Base-by-base conservation (phyloP, 148 eudicot genomes). In the Rhododendron vialii region DNA sequence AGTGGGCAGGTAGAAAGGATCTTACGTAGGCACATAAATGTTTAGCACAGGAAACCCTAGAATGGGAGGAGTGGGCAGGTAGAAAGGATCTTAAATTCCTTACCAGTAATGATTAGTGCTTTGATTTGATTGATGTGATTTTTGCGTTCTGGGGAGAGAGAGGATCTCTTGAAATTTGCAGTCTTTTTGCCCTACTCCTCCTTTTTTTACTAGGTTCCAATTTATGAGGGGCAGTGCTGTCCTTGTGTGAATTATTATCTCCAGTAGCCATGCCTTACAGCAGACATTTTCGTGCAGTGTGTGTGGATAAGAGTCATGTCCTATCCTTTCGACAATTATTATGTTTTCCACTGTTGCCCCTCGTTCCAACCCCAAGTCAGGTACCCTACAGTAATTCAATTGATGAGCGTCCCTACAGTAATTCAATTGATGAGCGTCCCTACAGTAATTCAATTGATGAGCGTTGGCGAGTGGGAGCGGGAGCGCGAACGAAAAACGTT, bases 21-120 rank as follows among this genome's bases (percentile, higher is more conserved):
- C 83, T 63, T 45, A 26, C n/a, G 30, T 30, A 38, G 5, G 41
- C 5, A 38, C 41, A 38, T 41, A 41, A 41, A 5, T 6, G 6
- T 41, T 0, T 6, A 0, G 7, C 7, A 41, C 7, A 41, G 7
- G 7, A 41, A 5, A 6, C 45, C 5, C 28, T 9, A 67, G 13
- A 78, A n/a, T 26, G 82, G 82, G 14, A 6, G 59, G 59, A 26
- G 13, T 10, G 9, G 35, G 45, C 6, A 6, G 80, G 15, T 45
- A 24, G 5, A 11, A 20, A 10, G 80, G 24, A 78, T 78, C 83
- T 65, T 45, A 26, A 69, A 69, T 83, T 45, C 75, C 73, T 26
- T 20, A 75, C 81, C 48, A 22, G 85, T 61, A 88, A 88, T 88
- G 82, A 88, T 87, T 87, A 87, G 86, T 28, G n/a, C 4, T 87